A percentile compares a stretch with the other conserved stretches of the same genome.
These are phyloP conservation scores for Saccharomyces paradoxus DNA, from an alignment of 805 yeast genomes.

Conservation along the genomic window DNA sequence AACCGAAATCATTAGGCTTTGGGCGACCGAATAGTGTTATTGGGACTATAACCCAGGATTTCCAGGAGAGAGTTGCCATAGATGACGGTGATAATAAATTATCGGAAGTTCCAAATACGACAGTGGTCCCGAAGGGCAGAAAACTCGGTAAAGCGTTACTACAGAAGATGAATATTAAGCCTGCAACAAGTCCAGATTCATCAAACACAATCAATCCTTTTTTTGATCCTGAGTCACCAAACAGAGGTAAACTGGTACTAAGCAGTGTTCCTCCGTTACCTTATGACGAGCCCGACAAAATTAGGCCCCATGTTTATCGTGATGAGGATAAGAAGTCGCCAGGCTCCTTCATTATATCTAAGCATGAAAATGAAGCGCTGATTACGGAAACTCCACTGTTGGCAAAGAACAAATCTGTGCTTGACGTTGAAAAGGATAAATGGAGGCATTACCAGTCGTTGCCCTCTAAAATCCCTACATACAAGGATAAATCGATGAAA, in stretches of 20 bases:
- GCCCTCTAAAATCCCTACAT: not conserved
- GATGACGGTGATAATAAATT: slow-evolving; percentile 1
- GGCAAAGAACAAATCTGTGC: slow-evolving; percentile 1
- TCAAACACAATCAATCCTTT: slow-evolving; percentile 17
- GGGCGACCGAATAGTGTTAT: not conserved
- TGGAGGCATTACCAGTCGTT: not conserved
- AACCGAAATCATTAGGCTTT: not conserved
- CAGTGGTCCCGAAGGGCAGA: slow-evolving; percentile 6
- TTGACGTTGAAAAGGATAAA: not conserved
- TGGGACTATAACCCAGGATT: not conserved
- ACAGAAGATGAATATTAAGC: slow-evolving; percentile 36
- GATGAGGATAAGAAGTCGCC: not conserved
- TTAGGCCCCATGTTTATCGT: not conserved
- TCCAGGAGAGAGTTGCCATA: slow-evolving; percentile 1
- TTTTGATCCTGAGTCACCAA: slow-evolving; percentile 3
- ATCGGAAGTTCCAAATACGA: not conserved
- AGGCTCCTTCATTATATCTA: not conserved
- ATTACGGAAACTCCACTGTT: not conserved
- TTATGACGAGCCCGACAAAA: slow-evolving; percentile 1
- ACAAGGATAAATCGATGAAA: not conserved
- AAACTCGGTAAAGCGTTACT: slow-evolving; percentile 33
- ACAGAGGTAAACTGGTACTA: slow-evolving; percentile 10
- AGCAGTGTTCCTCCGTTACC: slow-evolving; percentile 15
- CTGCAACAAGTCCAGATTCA: slow-evolving; percentile 27
- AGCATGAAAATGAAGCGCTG: not conserved